Evolutionary conservation across 352 stramenopile species (phyloP).

Genomic region (Pythium myriotylum): DNA sequence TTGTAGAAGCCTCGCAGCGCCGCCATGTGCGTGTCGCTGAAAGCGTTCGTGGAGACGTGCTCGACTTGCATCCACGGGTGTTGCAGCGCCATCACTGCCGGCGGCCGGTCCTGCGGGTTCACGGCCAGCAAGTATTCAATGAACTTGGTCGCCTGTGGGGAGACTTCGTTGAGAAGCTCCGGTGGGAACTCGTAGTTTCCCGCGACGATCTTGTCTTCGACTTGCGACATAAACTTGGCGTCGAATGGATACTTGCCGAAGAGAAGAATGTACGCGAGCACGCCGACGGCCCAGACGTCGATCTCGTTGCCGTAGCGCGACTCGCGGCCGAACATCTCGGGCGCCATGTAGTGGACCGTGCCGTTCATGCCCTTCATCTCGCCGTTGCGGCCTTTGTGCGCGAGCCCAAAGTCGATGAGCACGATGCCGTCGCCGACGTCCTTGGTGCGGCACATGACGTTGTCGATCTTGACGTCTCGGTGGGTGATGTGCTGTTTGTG

Average conservation of each 20-base stretch:
- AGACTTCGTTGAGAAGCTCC: conserved; percentile 56
- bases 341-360: conserved; percentile 85
- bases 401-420: conserved; percentile 84
- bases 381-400: conserved; percentile 50
- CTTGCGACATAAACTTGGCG: conserved; percentile 76
- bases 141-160: conserved; percentile 72
- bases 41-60: conserved; percentile 30
- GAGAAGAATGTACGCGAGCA: conserved; percentile 75
- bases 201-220: conserved; percentile 82
- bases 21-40: conserved; percentile 52
- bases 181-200: conserved; percentile 60
- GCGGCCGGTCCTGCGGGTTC: conserved; percentile 59
- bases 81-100: conserved; percentile 59
- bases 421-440: conserved; percentile 53
- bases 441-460: conserved; percentile 67
- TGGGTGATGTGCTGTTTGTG: conserved; percentile 78
- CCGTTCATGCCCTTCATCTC: conserved; percentile 80
- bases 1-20: conserved; percentile 48
- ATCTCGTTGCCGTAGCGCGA: conserved; percentile 62
- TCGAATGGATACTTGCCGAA: conserved; percentile 80
- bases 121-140: conserved; percentile 73
- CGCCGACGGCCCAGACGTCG: conserved; percentile 79
- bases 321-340: conserved; percentile 76
- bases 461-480: conserved; percentile 85
- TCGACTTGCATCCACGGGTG: conserved; percentile 75